Percentiles rank a stretch among this genome's conserved stretches.
Evolutionary conservation across 495 filamentous ascomycete genomes (phyloP).

Genomic region (Bathelium albidoporum): DNA sequence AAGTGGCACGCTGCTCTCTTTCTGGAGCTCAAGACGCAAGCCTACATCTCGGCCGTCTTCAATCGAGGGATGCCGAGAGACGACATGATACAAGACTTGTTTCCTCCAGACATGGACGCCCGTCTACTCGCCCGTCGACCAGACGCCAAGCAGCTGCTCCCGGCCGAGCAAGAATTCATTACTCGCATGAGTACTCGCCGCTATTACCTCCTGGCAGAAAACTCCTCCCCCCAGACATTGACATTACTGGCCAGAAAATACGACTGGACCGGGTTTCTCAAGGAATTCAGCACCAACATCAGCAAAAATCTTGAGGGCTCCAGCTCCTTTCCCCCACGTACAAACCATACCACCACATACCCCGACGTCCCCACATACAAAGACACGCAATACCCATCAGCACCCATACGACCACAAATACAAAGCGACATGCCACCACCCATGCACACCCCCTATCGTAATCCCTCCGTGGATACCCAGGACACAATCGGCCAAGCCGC

Average conservation of each 20-base stretch:
- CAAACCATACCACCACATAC: slow-evolving; percentile 5
- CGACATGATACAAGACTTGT: slow-evolving; percentile 61
- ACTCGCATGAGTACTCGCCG: slow-evolving; percentile 52
- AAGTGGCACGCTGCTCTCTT: slow-evolving; percentile 63
- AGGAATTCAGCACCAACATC: slow-evolving; percentile 62
- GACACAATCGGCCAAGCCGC: not conserved
- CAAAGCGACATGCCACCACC: slow-evolving; percentile 17
- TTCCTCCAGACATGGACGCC: slow-evolving; percentile 59
- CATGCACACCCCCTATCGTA: slow-evolving; percentile 1
- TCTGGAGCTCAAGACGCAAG: slow-evolving; percentile 78
- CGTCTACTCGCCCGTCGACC: slow-evolving; percentile 54
- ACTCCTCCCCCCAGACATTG: slow-evolving; percentile 50
- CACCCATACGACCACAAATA: slow-evolving; percentile 38
- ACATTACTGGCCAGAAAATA: slow-evolving; percentile 62
- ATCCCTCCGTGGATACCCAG: not conserved
- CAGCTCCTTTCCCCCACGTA: slow-evolving; percentile 25
- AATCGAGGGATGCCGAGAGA: slow-evolving; percentile 47
- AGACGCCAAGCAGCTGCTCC: slow-evolving; percentile 50
- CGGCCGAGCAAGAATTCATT: slow-evolving; percentile 67
- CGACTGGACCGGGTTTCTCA: slow-evolving; percentile 68
- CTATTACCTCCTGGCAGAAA: slow-evolving; percentile 54
- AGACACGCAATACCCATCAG: not conserved
- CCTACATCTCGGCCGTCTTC: slow-evolving; percentile 63
- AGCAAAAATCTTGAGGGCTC: slow-evolving; percentile 63
- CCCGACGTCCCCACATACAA: not conserved